These are phyloP conservation scores for Boletus subparvulus DNA, from an alignment of 768 basidiomycete species.

Conservation along the genomic window DNA sequence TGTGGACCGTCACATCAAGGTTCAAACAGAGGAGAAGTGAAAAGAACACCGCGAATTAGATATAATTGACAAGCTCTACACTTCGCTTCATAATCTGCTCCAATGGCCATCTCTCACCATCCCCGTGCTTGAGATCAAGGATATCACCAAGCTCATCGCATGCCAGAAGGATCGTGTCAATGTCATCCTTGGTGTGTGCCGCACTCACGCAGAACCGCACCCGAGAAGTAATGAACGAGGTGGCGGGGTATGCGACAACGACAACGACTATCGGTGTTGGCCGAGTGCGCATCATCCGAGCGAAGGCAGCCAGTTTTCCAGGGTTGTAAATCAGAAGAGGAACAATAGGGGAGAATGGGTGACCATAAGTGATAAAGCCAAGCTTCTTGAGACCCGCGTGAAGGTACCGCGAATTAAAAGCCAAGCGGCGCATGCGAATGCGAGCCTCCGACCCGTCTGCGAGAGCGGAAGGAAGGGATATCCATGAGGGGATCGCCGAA, in stretches of 20 bases:
- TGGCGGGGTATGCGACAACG: conserved; percentile 89
- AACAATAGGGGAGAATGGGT: conserved; percentile 88
- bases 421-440: conserved; percentile 79
- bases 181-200: conserved; percentile 95
- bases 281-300: conserved; percentile 78
- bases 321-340: conserved; percentile 91
- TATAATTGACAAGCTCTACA: conserved; percentile 63
- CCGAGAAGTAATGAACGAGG: conserved; percentile 81
- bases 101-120: conserved; percentile 70
- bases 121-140: conserved; percentile 85
- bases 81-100: conserved; percentile 72
- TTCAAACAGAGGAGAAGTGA: not conserved
- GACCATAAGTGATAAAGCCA: conserved; percentile 96
- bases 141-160: conserved; percentile 91
- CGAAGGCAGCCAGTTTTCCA: conserved; percentile 92
- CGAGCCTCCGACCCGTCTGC: conserved; percentile 83
- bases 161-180: conserved; percentile 81
- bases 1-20: not conserved
- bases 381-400: conserved; percentile 82
- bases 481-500: conserved; percentile 70
- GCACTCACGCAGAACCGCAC: conserved; percentile 95
- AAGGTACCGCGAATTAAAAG: conserved; percentile 95
- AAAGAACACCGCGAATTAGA: conserved; percentile 13
- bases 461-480: conserved; percentile 68
- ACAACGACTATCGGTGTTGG: conserved; percentile 83